Evolutionary conservation across 2,329 filamentous ascomycete species (phyloP).

Genomic region (Aspergillus fructus): DNA sequence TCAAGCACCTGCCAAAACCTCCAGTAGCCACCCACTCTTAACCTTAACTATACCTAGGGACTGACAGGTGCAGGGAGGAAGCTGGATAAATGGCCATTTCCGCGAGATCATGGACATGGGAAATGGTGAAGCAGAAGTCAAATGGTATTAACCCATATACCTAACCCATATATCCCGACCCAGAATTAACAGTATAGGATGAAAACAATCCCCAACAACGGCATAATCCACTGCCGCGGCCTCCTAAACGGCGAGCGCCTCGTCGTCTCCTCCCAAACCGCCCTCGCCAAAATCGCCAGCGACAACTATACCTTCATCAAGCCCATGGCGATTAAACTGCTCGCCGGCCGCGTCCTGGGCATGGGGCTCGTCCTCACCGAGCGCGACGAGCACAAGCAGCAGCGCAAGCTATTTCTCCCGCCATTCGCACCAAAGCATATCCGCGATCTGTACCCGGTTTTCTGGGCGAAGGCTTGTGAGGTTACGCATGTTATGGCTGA

Average conservation of each 20-base stretch:
- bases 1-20: background rate
- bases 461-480: background rate
- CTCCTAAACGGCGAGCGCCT: background rate
- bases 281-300: background rate
- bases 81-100: background rate
- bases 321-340: background rate
- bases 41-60: too few relatives aligned
- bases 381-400: constrained; percentile 1
- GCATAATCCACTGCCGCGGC: background rate
- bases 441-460: background rate
- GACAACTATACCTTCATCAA: background rate
- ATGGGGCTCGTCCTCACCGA: background rate
- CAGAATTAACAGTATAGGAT: background rate
- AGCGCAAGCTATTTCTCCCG: background rate
- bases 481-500: background rate
- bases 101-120: background rate
- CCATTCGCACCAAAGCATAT: background rate
- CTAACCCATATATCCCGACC: too few relatives aligned
- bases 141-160: background rate
- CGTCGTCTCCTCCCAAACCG: background rate
- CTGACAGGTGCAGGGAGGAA: background rate
- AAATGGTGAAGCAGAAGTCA: background rate
- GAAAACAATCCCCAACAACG: background rate
- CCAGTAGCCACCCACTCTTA: background rate
- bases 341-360: background rate